Percentiles rank a stretch among this genome's conserved stretches.
Evolutionary conservation across 768 basidiomycete species (phyloP).

Genomic region (Postia placenta): DNA sequence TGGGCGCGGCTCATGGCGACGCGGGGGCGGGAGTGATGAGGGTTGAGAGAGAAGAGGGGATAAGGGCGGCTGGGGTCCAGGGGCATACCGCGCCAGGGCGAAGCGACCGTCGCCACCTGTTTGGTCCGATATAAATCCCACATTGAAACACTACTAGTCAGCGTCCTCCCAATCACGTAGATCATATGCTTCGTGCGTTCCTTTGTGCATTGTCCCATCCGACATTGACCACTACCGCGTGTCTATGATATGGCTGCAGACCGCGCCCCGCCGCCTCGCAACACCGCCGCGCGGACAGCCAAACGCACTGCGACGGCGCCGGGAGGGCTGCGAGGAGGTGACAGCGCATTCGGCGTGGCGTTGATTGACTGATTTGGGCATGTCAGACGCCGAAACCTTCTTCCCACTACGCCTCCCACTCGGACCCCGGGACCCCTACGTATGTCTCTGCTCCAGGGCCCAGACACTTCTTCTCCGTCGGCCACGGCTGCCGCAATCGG

Average conservation of each 20-base stretch:
- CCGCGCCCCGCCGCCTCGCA: too few species aligned
- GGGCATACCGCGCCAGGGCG: slow-evolving; percentile 20
- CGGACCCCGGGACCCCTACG: slow-evolving; percentile 16
- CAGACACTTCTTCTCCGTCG: too few species aligned
- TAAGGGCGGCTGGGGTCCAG: slow-evolving; percentile 10
- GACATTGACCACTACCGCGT: too few species aligned
- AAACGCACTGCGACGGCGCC: neutral
- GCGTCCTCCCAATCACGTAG: slow-evolving; percentile 6
- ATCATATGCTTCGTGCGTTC: slow-evolving; percentile 4
- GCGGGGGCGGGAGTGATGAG: slow-evolving; percentile 10
- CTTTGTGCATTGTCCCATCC: too few species aligned
- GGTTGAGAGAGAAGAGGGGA: slow-evolving; percentile 17
- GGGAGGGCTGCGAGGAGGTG: neutral
- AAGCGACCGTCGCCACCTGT: slow-evolving; percentile 19
- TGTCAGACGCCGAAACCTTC: slow-evolving; percentile 20
- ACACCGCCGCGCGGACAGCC: neutral
- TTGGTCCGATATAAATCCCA: slow-evolving; percentile 20
- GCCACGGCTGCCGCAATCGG: too few species aligned
- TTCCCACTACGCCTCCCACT: slow-evolving; percentile 19
- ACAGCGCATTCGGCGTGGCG: slow-evolving; percentile 21
- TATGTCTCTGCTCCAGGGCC: neutral
- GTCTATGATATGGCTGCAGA: too few species aligned
- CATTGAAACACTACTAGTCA: slow-evolving; percentile 8
- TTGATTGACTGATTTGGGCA: slow-evolving; percentile 23
- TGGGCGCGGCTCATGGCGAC: slow-evolving; percentile 10